Evolutionary conservation across 441 rosid genomes (phyloP).

Genomic region (Raphanus hybrid): DNA sequence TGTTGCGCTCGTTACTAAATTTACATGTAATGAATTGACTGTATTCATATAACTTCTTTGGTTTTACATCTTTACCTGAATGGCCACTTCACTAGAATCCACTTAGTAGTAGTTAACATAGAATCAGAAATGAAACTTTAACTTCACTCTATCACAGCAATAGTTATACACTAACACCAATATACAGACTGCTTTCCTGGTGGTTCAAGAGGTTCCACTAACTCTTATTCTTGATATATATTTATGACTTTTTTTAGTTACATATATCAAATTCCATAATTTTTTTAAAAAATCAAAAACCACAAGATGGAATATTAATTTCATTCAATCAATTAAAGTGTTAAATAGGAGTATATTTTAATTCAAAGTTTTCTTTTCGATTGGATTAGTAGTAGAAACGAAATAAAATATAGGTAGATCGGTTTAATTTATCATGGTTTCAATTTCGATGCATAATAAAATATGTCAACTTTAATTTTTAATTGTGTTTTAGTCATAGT

Average conservation of each 20-base stretch:
- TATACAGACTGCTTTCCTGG: neutral
- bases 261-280: no score
- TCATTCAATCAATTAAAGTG: neutral
- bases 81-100: neutral
- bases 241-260: neutral
- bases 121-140: neutral
- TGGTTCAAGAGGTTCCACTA: constrained; percentile 1
- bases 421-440: neutral
- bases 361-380: neutral
- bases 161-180: neutral
- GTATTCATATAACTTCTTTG: neutral
- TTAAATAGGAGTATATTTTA: no score
- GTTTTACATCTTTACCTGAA: neutral
- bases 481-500: neutral
- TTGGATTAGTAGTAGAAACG: no score
- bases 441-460: neutral
- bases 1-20: neutral
- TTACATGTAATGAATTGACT: neutral
- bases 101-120: neutral
- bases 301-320: no score
- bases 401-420: neutral
- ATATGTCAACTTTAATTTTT: neutral
- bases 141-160: neutral
- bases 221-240: neutral
- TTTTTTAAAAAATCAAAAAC: no score